phyloP scores from a whole-genome alignment of 192 early-diverging fungal species.

The Backusella australiensis region DNA sequence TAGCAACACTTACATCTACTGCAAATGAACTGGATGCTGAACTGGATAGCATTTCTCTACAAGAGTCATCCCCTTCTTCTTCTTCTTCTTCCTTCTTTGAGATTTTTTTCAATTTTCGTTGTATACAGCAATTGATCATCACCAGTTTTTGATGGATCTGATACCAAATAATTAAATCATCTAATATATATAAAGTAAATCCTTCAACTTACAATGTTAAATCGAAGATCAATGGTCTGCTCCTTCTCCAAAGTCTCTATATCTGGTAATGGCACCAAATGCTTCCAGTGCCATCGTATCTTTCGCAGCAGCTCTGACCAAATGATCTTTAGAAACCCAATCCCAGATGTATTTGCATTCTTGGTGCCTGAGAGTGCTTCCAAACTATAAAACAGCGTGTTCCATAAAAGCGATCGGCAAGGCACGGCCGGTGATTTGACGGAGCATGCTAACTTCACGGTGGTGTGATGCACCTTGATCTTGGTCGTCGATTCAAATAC shows the following conservation, averaged over 20 bases:
- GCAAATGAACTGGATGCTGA: not conserved
- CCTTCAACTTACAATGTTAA: constrained; percentile 41
- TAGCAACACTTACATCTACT: not conserved
- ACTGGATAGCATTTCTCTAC: not conserved
- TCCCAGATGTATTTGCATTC: constrained; percentile 37
- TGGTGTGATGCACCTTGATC: not conserved
- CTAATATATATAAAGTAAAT: not conserved
- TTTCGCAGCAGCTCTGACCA: constrained; percentile 65
- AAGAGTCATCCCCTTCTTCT: not conserved
- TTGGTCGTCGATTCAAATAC: constrained; percentile 24
- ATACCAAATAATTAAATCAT: not conserved
- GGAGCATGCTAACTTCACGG: constrained; percentile 36
- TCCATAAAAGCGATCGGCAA: constrained; percentile 53
- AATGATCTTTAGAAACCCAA: constrained; percentile 66
- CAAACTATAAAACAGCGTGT: constrained; percentile 44
- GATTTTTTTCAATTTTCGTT: constrained; percentile 28
- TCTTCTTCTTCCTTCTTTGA: not conserved
- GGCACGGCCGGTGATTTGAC: constrained; percentile 38
- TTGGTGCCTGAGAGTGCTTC: constrained; percentile 35
- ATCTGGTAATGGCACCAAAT: constrained; percentile 50
- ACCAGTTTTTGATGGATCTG: constrained; percentile 56
- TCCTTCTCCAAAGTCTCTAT: constrained; percentile 26
- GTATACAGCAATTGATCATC: constrained; percentile 81
- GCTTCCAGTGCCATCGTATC: constrained; percentile 64
- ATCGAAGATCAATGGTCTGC: constrained; percentile 57